Base-by-base conservation (phyloP, 176 grass and related monocot species). In the Aegilops longissima region DNA sequence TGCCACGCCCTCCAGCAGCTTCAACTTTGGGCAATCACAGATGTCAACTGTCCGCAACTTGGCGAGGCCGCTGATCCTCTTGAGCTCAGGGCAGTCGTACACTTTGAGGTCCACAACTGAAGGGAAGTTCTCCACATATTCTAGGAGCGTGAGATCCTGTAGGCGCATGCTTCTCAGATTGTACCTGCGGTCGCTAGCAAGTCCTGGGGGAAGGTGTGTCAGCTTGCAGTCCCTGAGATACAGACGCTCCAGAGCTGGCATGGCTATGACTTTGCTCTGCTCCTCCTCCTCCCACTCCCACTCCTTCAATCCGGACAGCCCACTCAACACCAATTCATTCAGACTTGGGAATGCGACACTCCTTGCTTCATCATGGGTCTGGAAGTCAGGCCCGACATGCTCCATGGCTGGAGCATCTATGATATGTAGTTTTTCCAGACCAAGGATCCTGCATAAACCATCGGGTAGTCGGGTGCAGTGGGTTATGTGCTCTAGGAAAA, bases 291-390 rank as follows among this genome's bases (percentile, higher is more conserved):
- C 54, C 30, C 16, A 65, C 2, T 77, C 72, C 89, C 85, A 87
- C 20, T 63, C 47, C 67, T 84, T 61, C 89, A 42, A 88, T 23
- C 24, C 18, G 3, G 11, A 1, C 20, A 88, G 3, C 3, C 5
- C 49, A 2, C 0, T 0, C n/a, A 77, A 6, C 0, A 0, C 0
- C 1, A 88, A 4, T 8, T 0, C 0, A 27, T 0, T 16, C 8
- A 88, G 18, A 1, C 12, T 64, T 54, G 76, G 89, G 33, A 79
- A 80, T n/a, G 45, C 5, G 18, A 16, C 38, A 73, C 36, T 61
- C 16, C 63, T 77, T 8, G 35, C 16, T 1, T 3, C 44, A 47
- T 45, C 35, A 45, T 45, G 5, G 29, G 9, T 20, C 20, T 77
- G 75, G 20, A 77, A 76, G 0, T 76, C 73, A 11, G 8, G 44